A percentile compares a stretch with the other conserved stretches of the same genome.
phyloP scores from a whole-genome alignment of 345 rosid species.

The Populus nigra region DNA sequence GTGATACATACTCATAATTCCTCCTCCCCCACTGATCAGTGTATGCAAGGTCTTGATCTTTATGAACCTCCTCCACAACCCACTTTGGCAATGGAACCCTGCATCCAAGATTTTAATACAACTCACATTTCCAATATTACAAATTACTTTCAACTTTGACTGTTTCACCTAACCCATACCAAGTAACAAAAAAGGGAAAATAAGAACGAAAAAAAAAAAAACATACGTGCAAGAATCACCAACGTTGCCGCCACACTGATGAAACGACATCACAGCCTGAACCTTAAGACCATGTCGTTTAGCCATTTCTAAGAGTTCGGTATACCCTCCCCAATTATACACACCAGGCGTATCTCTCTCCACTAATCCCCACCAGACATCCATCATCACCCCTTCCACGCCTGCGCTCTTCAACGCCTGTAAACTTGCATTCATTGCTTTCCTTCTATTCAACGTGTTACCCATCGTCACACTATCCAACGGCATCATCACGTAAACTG shows the following conservation, averaged over 20 bases:
- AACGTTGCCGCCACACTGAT: constrained; percentile 99
- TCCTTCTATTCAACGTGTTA: constrained; percentile 72
- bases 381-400: constrained; percentile 93
- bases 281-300: constrained; percentile 84
- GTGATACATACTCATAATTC: constrained; percentile 79
- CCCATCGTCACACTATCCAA: constrained; percentile 83
- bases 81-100: constrained; percentile 89
- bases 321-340: constrained; percentile 95
- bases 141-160: background rate
- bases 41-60: constrained; percentile 77
- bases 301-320: constrained; percentile 88
- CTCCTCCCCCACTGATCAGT: constrained; percentile 99
- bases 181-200: background rate
- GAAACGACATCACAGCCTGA: constrained; percentile 98
- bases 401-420: constrained; percentile 96
- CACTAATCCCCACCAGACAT: constrained; percentile 99
- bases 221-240: constrained; percentile 91
- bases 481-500: constrained; percentile 99
- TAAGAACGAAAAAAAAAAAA: background rate
- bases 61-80: constrained; percentile 75
- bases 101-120: constrained; percentile 4
- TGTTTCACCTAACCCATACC: background rate
- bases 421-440: constrained; percentile 93
- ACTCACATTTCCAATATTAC: background rate
- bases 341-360: constrained; percentile 78